phyloP scores from a whole-genome alignment of 805 yeast genomes.

The Hagleromyces aurorensis region DNA sequence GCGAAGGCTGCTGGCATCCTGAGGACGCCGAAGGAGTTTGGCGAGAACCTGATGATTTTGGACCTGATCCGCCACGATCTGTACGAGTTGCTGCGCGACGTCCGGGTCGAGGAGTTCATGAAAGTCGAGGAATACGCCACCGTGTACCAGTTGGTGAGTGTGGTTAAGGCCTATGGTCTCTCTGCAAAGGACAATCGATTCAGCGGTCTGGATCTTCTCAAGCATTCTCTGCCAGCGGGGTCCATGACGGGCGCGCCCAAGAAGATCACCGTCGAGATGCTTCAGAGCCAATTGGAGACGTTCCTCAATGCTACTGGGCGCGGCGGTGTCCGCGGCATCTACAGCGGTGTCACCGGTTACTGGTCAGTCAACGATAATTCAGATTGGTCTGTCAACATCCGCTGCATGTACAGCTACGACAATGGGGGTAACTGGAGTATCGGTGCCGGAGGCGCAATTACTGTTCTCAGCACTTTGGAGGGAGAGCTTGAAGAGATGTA shows the following conservation, averaged over 20 bases:
- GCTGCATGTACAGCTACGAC: slow-evolving; percentile 67
- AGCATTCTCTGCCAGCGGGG: slow-evolving; percentile 87
- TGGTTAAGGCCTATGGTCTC: slow-evolving; percentile 53
- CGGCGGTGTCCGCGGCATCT: slow-evolving; percentile 55
- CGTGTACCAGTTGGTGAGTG: slow-evolving; percentile 87
- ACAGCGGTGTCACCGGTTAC: slow-evolving; percentile 93
- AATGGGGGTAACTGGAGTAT: slow-evolving; percentile 57
- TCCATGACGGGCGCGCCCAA: slow-evolving; percentile 99
- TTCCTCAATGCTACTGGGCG: slow-evolving; percentile 29
- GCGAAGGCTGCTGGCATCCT: slow-evolving; percentile 57
- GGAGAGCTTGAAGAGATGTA: slow-evolving; percentile 93
- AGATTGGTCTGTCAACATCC: slow-evolving; percentile 93
- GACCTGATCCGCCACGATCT: slow-evolving; percentile 92
- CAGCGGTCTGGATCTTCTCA: slow-evolving; percentile 71
- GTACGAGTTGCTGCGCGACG: slow-evolving; percentile 54
- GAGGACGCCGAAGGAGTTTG: slow-evolving; percentile 84
- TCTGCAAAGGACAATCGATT: slow-evolving; percentile 24
- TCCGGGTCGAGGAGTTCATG: slow-evolving; percentile 75
- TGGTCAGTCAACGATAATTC: slow-evolving; percentile 84
- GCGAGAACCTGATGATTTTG: slow-evolving; percentile 94
- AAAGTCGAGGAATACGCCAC: slow-evolving; percentile 86
- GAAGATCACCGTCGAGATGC: slow-evolving; percentile 78
- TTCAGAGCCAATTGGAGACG: slow-evolving; percentile 38
- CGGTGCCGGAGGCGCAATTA: slow-evolving; percentile 98
- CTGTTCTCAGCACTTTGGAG: slow-evolving; percentile 71